phyloP scores from a whole-genome alignment of 192 early-diverging fungal genomes.

The Coemansia sp. region DNA sequence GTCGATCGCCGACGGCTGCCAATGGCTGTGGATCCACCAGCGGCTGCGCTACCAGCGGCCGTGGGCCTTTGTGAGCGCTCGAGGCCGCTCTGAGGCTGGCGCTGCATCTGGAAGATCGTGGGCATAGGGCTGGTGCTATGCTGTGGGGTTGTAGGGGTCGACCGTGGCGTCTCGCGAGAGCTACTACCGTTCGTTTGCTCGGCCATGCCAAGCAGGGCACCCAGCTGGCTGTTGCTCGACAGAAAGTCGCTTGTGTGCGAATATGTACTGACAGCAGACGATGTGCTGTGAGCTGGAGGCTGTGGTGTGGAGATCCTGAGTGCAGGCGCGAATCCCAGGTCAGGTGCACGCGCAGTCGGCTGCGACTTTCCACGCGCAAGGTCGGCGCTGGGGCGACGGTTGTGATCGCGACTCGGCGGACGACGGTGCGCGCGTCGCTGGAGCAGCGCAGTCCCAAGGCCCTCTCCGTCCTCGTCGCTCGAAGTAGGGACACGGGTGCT shows the following conservation, averaged over 20 bases:
- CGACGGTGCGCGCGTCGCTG: neutral
- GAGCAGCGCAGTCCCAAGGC: neutral
- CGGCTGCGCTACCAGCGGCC: neutral
- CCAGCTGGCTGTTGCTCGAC: slow-evolving; percentile 22
- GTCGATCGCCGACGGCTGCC: neutral
- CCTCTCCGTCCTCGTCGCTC: neutral
- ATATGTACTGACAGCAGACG: slow-evolving; percentile 8
- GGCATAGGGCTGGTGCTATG: slow-evolving; percentile 6
- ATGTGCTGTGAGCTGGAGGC: neutral
- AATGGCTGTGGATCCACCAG: neutral
- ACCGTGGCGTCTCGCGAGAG: slow-evolving; percentile 19
- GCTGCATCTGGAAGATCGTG: slow-evolving; percentile 2
- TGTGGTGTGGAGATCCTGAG: slow-evolving; percentile 24
- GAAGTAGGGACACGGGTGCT: neutral
- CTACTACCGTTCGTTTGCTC: neutral
- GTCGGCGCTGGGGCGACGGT: neutral
- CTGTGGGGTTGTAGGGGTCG: slow-evolving; percentile 37
- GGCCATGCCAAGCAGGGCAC: slow-evolving; percentile 23
- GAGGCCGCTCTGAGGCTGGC: neutral
- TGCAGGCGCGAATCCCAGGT: slow-evolving; percentile 7
- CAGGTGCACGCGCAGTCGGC: slow-evolving; percentile 16
- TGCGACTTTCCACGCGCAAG: slow-evolving; percentile 36
- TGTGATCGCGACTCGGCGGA: neutral
- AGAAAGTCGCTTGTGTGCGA: slow-evolving; percentile 40
- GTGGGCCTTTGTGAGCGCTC: neutral